Percentiles rank a stretch among this genome's conserved stretches.
Conservation (phyloP, 2,329 filamentous ascomycete species). For the Hyphodiscus sp. region DNA sequence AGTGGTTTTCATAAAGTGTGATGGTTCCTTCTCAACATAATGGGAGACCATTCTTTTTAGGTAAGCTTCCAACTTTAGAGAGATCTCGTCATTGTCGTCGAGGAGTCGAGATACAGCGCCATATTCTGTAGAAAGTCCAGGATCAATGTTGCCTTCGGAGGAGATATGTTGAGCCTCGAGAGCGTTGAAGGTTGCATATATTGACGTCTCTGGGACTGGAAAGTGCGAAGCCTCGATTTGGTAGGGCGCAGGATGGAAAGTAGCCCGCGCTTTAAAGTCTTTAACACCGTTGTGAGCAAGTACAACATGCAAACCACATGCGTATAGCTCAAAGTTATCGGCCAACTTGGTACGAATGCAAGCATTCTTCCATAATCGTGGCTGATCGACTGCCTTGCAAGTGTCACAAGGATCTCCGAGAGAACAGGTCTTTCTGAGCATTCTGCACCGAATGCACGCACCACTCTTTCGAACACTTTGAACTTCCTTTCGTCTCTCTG, state of each 20-base stretch:
- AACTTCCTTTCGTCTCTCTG: conserved; percentile 55
- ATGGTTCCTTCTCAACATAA: conserved; percentile 53
- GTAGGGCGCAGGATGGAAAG: conserved; percentile 38
- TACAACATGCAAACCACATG: conserved; percentile 56
- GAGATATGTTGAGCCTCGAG: conserved; percentile 20
- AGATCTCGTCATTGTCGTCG: conserved; percentile 53
- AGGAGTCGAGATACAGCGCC: conserved; percentile 43
- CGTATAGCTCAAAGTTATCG: conserved; percentile 56
- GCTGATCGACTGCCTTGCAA: conserved; percentile 56
- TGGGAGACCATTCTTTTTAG: conserved; percentile 51
- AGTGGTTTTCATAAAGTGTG: conserved; percentile 52
- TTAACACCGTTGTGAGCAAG: conserved; percentile 55
- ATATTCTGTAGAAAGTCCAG: conserved; percentile 29
- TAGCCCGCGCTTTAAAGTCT: conserved; percentile 43
- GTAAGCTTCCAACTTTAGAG: conserved; percentile 52
- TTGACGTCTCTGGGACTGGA: conserved; percentile 44
- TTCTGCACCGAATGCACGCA: conserved; percentile 59
- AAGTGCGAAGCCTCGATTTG: conserved; percentile 55
- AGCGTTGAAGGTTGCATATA: conserved; percentile 27
- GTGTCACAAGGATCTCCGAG: conserved; percentile 56
- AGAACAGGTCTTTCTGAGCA: conserved; percentile 61
- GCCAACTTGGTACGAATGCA: conserved; percentile 57
- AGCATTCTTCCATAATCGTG: conserved; percentile 58
- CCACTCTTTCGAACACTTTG: conserved; percentile 59
- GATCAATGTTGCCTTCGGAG: conserved; percentile 31